Conservation (phyloP, 371 early-diverging fungal genomes). For the Lichtheimia ornata region DNA sequence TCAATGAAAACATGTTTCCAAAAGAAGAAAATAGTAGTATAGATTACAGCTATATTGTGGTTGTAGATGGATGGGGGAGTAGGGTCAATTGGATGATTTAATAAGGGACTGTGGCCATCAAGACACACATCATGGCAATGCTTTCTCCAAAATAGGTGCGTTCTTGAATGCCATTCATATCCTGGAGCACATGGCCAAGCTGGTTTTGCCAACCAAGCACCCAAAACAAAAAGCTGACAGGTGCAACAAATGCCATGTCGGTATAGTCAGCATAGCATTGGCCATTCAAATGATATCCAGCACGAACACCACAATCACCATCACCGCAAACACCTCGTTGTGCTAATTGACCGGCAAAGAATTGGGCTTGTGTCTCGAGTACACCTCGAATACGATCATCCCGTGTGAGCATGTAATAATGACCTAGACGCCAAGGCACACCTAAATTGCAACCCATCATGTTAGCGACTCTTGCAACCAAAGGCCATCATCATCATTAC, state of each 20-base stretch:
- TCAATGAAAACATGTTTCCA: too few relatives aligned
- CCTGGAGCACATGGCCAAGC: constrained; percentile 32
- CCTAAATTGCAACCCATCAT: neutral
- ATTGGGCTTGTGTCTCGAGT: constrained; percentile 55
- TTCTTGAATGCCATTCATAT: constrained; percentile 54
- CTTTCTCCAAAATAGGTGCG: constrained; percentile 67
- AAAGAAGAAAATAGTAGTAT: too few relatives aligned
- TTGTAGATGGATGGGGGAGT: too few relatives aligned
- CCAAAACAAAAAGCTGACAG: constrained; percentile 62
- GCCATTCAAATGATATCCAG: constrained; percentile 63
- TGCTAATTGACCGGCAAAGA: constrained; percentile 52
- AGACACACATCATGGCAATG: constrained; percentile 58
- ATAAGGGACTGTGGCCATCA: constrained; percentile 50
- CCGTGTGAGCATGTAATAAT: constrained; percentile 57
- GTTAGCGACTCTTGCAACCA: too few relatives aligned
- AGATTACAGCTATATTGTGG: too few relatives aligned
- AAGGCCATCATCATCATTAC: neutral
- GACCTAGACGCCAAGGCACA: constrained; percentile 64
- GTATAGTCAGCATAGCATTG: constrained; percentile 51
- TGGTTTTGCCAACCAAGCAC: constrained; percentile 52
- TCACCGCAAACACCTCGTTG: constrained; percentile 24
- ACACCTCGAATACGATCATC: constrained; percentile 55
- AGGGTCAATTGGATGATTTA: constrained; percentile 1
- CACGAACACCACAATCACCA: constrained; percentile 49
- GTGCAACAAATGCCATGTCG: constrained; percentile 66